Evolutionary conservation across 129 eudicot species (phyloP).

Genomic region (Pseudognaphalium luteoalbum): DNA sequence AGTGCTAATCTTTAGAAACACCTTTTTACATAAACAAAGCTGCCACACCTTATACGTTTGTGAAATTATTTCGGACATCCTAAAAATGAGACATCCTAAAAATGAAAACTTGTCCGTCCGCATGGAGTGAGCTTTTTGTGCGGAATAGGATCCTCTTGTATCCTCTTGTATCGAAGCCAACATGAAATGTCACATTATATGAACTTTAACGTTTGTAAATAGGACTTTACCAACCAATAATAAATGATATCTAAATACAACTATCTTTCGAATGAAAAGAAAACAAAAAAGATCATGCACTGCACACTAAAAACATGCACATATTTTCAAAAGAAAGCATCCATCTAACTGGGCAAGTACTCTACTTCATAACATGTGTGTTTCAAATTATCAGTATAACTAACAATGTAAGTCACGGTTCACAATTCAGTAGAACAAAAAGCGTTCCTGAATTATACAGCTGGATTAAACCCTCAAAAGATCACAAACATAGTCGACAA

Average conservation of each 20-base stretch:
- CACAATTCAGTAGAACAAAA: background rate
- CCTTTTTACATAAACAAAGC: background rate
- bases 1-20: too few relatives aligned
- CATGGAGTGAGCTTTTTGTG: background rate
- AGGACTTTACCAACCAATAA: background rate
- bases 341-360: background rate
- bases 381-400: constrained; percentile 11
- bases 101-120: background rate
- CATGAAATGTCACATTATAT: background rate
- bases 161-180: background rate
- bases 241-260: background rate
- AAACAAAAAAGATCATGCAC: background rate
- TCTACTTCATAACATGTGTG: background rate
- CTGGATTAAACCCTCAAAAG: constrained; percentile 13
- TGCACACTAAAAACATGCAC: background rate
- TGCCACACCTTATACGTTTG: background rate
- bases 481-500: constrained; percentile 1
- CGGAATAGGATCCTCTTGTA: background rate
- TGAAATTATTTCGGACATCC: background rate
- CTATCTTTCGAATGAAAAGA: background rate
- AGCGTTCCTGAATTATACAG: constrained; percentile 10
- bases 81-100: background rate
- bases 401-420: too few relatives aligned
- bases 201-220: background rate
- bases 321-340: too few relatives aligned